Evolutionary conservation across 2,329 filamentous ascomycete species (phyloP), one percentile per base, ranked within the genome.

Genomic region (Aspergillus sp.): DNA sequence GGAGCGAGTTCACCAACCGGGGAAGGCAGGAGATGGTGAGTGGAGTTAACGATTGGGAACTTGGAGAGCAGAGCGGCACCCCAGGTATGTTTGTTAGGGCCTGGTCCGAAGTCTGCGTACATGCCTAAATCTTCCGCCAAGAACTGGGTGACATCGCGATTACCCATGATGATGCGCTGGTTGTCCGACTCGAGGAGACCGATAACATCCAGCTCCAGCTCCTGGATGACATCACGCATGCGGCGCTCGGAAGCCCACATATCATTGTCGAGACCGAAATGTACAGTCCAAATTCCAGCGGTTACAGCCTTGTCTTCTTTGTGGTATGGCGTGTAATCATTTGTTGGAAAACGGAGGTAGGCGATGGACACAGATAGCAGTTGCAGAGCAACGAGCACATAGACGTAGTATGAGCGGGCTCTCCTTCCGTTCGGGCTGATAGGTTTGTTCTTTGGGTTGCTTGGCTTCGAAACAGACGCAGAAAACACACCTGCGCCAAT

Each of bases 131-230:
- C 93, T 76, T 98, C 94, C 22, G 95, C 93, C 8, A 99, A 85
- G 79, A 92, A 96, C 75, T 98, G 95, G 1, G 95, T 97, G 8
- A 92, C 91, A 75, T 99, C 95, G 68, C 95, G 91, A 80, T 98
- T 99, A 72, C 95, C 95, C 95, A 98, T 99, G 82, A 99, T 99
- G 80, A 99, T 97, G 69, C 94, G 91, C 80, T 99, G 95, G 41
- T 92, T 85, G 75, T 99, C 95, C 0, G 90, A 91, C 78, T 99
- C 95, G 0, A 99, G 85, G 22, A 99, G 85, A n/a, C 95, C 95
- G 51, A 99, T 86, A 5, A 99, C 92, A 73, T 99, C 95, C n/a
- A 99, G 82, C 78, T 99, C 95, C n/a, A 97, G 82, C 72, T 98
- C 95, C 72, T 92, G 89, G 78, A 97, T 89, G 15, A 96, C 83